Conservation (phyloP, 2,329 filamentous ascomycete genomes). For the Fusarium avenaceum region DNA sequence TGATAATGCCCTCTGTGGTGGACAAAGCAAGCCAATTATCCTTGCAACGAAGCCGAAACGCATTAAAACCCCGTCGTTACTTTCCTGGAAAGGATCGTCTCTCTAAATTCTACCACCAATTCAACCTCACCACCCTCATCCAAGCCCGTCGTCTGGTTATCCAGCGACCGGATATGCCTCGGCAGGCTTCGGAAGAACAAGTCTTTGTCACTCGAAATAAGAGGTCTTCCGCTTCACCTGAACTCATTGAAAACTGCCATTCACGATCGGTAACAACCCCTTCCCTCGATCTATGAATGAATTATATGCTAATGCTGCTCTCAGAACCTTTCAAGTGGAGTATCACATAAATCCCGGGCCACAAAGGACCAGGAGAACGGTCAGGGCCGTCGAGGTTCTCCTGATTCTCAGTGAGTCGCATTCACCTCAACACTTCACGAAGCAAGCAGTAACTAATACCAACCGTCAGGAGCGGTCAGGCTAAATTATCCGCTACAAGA, state of each 20-base stretch:
- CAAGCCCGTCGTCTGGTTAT: constrained; percentile 44
- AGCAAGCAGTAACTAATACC: background rate
- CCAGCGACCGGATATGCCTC: constrained; percentile 48
- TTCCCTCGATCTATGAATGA: fast-evolving
- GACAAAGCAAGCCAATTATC: constrained; percentile 48
- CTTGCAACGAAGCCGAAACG: constrained; percentile 29
- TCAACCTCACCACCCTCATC: constrained; percentile 28
- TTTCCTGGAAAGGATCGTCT: constrained; percentile 23
- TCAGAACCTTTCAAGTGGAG: constrained; percentile 26
- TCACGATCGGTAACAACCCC: constrained; percentile 14
- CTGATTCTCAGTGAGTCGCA: constrained; percentile 38
- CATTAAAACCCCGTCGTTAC: constrained; percentile 13
- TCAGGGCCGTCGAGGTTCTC: constrained; percentile 43
- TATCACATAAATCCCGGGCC: constrained; percentile 17
- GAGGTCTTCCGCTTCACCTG: constrained; percentile 38
- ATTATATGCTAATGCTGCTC: background rate
- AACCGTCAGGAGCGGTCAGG: constrained; percentile 28
- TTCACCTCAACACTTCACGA: too few relatives aligned
- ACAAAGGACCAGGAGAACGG: constrained; percentile 44
- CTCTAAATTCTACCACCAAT: constrained; percentile 22
- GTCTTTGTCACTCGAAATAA: constrained; percentile 41
- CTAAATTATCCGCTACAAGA: constrained; percentile 25
- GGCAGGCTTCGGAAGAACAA: constrained; percentile 41
- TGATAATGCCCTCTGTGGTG: constrained; percentile 49
- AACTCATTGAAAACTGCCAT: constrained; percentile 14